phyloP scores from a whole-genome alignment of 495 filamentous ascomycete genomes.

The Aspergillus bertholletiae region DNA sequence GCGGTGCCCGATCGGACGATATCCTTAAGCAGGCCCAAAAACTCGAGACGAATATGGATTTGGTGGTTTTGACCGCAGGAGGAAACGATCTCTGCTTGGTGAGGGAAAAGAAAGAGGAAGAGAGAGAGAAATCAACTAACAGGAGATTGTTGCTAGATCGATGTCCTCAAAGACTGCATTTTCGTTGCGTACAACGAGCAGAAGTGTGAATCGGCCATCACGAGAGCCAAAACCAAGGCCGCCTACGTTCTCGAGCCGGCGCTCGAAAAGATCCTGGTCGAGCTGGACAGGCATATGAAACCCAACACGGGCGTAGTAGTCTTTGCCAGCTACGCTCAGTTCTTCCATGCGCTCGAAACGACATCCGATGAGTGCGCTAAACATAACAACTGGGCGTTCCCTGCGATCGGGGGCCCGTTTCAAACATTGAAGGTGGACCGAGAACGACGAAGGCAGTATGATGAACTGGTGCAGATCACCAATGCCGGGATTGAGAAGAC shows the following conservation, averaged over 20 bases:
- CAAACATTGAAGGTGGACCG: conserved; percentile 10
- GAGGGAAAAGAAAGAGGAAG: background rate
- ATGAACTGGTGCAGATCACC: conserved; percentile 19
- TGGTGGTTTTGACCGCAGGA: conserved; percentile 29
- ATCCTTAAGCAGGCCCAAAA: conserved; percentile 18
- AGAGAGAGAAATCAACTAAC: background rate
- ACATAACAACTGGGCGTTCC: conserved; percentile 17
- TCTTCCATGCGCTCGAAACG: conserved; percentile 15
- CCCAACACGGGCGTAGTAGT: conserved; percentile 18
- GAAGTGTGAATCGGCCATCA: conserved; percentile 16
- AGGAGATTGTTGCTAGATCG: background rate
- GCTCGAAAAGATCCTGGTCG: conserved; percentile 12
- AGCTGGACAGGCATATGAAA: conserved; percentile 19
- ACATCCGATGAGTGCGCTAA: conserved; percentile 14
- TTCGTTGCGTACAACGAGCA: conserved; percentile 10
- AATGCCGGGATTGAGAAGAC: conserved; percentile 16
- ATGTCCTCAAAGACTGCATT: conserved; percentile 24
- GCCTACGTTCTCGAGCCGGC: conserved; percentile 17
- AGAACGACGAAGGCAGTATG: conserved; percentile 20
- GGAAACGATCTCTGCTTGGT: conserved; percentile 33
- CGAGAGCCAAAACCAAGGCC: conserved; percentile 17
- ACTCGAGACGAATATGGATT: conserved; percentile 13
- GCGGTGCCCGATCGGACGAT: conserved; percentile 14
- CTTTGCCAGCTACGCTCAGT: conserved; percentile 21
- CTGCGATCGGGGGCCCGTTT: background rate